phyloP scores from a whole-genome alignment of 306 rosid genomes.

The Aeschynomene evenia region DNA sequence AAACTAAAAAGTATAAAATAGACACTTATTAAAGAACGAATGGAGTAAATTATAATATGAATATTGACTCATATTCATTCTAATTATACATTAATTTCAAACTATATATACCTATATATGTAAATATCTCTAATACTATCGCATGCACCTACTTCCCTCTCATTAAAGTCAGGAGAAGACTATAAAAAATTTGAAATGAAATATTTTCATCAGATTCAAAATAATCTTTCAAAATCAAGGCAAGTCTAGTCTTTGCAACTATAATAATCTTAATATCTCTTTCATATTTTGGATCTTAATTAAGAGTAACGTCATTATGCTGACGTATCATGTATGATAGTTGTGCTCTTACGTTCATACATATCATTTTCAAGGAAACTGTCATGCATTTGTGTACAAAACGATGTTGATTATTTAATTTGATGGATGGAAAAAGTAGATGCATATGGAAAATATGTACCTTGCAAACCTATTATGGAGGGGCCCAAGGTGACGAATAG shows the following conservation, averaged over 20 bases:
- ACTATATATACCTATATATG: too few relatives aligned
- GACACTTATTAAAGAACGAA: too few relatives aligned
- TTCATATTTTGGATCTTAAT: not conserved
- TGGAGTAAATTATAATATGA: too few relatives aligned
- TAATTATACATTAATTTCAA: too few relatives aligned
- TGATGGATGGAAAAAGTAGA: not conserved
- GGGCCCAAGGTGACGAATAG: not conserved
- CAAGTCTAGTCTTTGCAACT: conserved; percentile 27
- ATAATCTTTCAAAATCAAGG: conserved; percentile 8
- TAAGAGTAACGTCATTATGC: not conserved
- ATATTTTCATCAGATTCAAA: not conserved
- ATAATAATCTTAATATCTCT: not conserved
- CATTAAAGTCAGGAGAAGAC: conserved; percentile 15
- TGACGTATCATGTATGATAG: not conserved
- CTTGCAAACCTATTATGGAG: not conserved
- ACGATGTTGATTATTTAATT: not conserved
- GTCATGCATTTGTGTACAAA: not conserved
- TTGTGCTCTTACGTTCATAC: not conserved
- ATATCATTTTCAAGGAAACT: not conserved
- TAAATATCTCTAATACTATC: too few relatives aligned
- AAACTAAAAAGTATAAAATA: too few relatives aligned
- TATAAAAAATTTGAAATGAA: not conserved
- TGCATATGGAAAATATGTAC: not conserved
- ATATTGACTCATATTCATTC: too few relatives aligned
- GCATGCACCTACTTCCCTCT: too few relatives aligned